phyloP scores from a whole-genome alignment of 139 green algal genomes.

The Diplosphaera chodatii region DNA sequence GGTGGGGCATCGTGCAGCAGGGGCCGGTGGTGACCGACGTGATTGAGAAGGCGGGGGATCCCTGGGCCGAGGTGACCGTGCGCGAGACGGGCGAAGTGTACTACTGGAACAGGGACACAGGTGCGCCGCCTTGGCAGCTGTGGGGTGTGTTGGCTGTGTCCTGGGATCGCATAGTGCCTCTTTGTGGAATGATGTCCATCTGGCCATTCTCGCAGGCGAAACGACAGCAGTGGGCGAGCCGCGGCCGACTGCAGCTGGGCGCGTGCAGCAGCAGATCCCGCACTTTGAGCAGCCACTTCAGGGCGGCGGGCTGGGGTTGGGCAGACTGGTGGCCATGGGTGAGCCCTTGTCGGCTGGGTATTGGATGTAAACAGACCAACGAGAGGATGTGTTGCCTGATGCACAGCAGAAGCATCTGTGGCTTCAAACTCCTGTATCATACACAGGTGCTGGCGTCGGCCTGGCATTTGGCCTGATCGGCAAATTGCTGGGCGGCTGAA shows the following conservation, averaged over 20 bases:
- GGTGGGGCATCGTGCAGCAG: background rate
- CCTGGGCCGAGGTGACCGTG: background rate
- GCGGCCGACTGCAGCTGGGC: background rate
- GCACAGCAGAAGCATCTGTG: background rate
- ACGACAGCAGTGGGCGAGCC: constrained; percentile 6
- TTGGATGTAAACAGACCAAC: no score
- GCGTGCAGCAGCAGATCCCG: background rate
- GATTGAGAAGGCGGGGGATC: background rate
- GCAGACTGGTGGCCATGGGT: background rate
- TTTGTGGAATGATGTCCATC: no score
- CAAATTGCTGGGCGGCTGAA: background rate
- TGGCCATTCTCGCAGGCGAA: constrained; percentile 3
- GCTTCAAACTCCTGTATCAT: background rate
- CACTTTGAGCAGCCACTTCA: background rate
- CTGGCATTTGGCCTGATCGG: background rate
- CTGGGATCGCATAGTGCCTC: no score
- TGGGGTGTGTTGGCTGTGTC: no score
- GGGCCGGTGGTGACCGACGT: background rate
- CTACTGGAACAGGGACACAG: constrained; percentile 6
- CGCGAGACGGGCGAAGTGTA: constrained; percentile 3
- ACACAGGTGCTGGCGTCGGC: background rate
- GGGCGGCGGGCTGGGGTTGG: background rate
- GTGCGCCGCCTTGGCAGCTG: no score
- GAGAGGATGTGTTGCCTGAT: background rate
- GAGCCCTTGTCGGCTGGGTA: no score